Evolutionary conservation across 108 stramenopile genomes (phyloP), one percentile per base, ranked within the genome.

Genomic region (Skeletonema costatum): DNA sequence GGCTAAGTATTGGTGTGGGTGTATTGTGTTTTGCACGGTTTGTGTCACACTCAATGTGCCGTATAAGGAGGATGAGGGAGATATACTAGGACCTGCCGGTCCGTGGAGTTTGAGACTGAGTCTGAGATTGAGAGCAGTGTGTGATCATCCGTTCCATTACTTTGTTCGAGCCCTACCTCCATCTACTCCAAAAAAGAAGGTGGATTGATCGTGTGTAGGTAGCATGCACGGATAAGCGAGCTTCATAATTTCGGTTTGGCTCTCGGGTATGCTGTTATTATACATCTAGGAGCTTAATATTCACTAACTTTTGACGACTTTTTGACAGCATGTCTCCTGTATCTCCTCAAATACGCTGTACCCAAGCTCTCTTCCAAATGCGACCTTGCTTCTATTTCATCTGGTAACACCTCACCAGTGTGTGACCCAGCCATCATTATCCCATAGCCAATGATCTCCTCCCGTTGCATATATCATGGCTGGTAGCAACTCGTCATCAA

Each of bases 101-200:
- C 78, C 78, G 16, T 79, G 78, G 78, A 68, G 66, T 68, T 58
- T 79, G 30, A 65, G 78, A 10, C 35, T 79, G 25, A 73, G 73
- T 60, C 53, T 58, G 29, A 73, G 78, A 74, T 46, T 79, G 64
- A 31, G 78, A 29, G 78, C 73, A 29, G 73, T 79, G 19, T 66
- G 66, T 53, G 72, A 73, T 38, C 78, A 79, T 74, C 78, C 78
- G n/a, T 79, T 79, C 53, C 78, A 79, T 67, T 79, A 79, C 78
- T 79, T 79, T 79, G 78, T 67, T 31, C 29, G 78, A 33, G 78
- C 78, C 2, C 41, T 74, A 25, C 78, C 78, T 4, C 73, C 78
- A n/a, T 73, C 78, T 12, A 50, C 31, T 16, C 56, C 74, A 2
- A 16, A 35, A 46, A 70, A 78, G 72, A 78, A 82, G 33, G 33